These are phyloP conservation scores for Lipomyces orientalis DNA, from an alignment of 805 yeast genomes.

Conservation along the genomic window DNA sequence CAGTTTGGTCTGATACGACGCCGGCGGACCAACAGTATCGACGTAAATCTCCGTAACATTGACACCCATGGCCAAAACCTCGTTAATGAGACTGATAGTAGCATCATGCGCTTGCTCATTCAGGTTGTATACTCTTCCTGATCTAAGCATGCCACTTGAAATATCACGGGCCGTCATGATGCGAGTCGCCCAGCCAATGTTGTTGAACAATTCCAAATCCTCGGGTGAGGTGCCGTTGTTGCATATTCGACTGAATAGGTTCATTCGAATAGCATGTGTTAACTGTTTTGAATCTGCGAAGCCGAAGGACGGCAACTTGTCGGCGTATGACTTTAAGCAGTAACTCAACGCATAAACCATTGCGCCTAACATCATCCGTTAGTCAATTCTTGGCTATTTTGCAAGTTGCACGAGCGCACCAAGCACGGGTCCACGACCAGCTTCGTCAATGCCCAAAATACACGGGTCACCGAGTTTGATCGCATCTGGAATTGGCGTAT, in stretches of 20 bases:
- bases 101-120: slow-evolving; percentile 97
- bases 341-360: slow-evolving; percentile 96
- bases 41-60: slow-evolving; percentile 75
- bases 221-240: slow-evolving; percentile 38
- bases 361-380: slow-evolving; percentile 51
- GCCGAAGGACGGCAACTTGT: slow-evolving; percentile 64
- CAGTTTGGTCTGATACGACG: slow-evolving; percentile 76
- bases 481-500: slow-evolving; percentile 30
- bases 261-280: slow-evolving; percentile 70
- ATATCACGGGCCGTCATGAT: slow-evolving; percentile 87
- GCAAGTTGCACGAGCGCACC: slow-evolving; percentile 51
- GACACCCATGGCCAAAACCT: slow-evolving; percentile 65
- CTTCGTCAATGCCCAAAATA: slow-evolving; percentile 93
- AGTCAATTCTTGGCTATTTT: background rate
- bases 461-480: slow-evolving; percentile 37
- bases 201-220: slow-evolving; percentile 52
- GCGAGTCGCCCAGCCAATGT: slow-evolving; percentile 88
- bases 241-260: slow-evolving; percentile 65
- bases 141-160: slow-evolving; percentile 82
- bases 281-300: slow-evolving; percentile 94
- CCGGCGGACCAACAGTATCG: slow-evolving; percentile 98
- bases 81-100: slow-evolving; percentile 77
- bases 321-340: slow-evolving; percentile 60
- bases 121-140: slow-evolving; percentile 69
- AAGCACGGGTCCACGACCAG: slow-evolving; percentile 97